phyloP scores from a whole-genome alignment of 306 rosid species.

The Pachyrhizus erosus region DNA sequence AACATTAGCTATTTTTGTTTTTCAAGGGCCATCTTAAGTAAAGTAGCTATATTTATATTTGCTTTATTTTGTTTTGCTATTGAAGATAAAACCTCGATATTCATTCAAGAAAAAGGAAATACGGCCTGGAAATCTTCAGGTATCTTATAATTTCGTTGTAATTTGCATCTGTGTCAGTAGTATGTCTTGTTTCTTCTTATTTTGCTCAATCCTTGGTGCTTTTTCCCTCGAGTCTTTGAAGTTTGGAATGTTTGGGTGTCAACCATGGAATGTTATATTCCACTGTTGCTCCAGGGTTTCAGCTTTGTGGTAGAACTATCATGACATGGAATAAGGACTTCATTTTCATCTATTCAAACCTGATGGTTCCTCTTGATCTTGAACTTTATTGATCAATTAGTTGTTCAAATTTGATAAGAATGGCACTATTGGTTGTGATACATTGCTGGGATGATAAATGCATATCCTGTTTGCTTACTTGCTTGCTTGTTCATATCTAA shows the following conservation, averaged over 20 bases:
- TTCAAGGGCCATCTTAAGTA: slow-evolving; percentile 11
- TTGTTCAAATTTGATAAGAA: slow-evolving; percentile 8
- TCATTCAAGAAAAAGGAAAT: slow-evolving; percentile 94
- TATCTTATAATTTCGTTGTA: slow-evolving; percentile 44
- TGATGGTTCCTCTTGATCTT: slow-evolving; percentile 25
- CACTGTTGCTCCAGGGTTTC: not conserved
- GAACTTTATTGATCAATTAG: slow-evolving; percentile 25
- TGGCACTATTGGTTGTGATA: slow-evolving; percentile 6
- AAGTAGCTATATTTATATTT: slow-evolving; percentile 26
- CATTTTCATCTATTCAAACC: slow-evolving; percentile 7
- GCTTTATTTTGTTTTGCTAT: slow-evolving; percentile 25
- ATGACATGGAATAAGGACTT: not conserved
- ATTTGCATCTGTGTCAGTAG: not conserved
- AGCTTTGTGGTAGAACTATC: not conserved
- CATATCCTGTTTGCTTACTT: not conserved
- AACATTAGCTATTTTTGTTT: slow-evolving; percentile 11
- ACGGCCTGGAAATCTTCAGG: slow-evolving; percentile 95
- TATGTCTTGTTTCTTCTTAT: not conserved
- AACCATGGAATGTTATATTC: not conserved
- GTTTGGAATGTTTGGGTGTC: not conserved
- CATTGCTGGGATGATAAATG: slow-evolving; percentile 30
- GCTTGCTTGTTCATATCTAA: not conserved
- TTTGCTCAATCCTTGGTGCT: not conserved
- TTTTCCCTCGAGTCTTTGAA: not conserved
- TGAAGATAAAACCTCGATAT: slow-evolving; percentile 86